Base-by-base conservation (phyloP, 169 alveolate genomes). In the Miamiensis avidus region DNA sequence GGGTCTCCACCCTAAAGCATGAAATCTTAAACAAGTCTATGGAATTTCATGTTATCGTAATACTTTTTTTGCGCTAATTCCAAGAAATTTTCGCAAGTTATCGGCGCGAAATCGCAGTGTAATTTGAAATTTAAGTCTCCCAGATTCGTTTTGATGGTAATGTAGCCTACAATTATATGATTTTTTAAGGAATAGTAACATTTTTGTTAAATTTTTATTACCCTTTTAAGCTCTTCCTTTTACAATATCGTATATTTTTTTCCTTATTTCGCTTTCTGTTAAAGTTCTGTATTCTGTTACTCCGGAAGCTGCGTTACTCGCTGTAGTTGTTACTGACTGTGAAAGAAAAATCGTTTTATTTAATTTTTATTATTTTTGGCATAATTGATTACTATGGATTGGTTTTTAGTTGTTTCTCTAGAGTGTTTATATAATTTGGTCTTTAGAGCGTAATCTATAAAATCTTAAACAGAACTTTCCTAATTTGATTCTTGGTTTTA, bases 1-100 rank as follows among this genome's bases (percentile, higher is more conserved):
- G 96, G 96, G 81, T 93, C 97, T 0, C 97, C 97, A 81, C 97
- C 97, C 89, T 94, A 85, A 0, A 94, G 79, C 93, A 94, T 89
- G 81, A 93, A 93, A 25, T 90, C 92, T 29, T 92, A 84, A 64
- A 93, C 89, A 25, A 89, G 69, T 82, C 96, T 88, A 83, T 93
- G 95, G 76, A 94, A 94, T 65, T 82, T 87, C 0, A 88, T 79
- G 25, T 82, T 77, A 65, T 94, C 88, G 76, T 93, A 94, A 85
- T 94, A 93, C 30, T 91, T 91, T 34, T 86, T 86, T 76, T 94
- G 96, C 76, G 96, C 89, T 27, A 94, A 82, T 83, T 92, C 94
- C 0, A 94, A 75, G 82, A 94, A 94, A 33, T 94, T 94, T 73
- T 94, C 95, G 65, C 94, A 93, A 27, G 97, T 92, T 91, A 85